Base-by-base conservation (phyloP, 495 filamentous ascomycete species). In the Hypoxylon fuscum region DNA sequence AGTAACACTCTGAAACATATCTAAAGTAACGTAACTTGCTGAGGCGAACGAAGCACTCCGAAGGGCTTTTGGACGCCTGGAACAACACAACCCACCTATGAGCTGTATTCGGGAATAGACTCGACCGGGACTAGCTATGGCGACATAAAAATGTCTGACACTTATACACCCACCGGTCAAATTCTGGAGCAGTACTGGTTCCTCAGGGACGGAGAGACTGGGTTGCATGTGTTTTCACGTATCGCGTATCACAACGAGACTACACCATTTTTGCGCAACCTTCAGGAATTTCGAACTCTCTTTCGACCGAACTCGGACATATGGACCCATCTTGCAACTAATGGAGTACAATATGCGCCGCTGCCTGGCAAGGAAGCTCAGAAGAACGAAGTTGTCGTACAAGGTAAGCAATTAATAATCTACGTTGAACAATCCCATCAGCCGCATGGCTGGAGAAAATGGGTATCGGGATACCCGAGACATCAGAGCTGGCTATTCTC, bases 121-220 rank as follows among this genome's bases (percentile, higher is more conserved):
- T 72, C 74, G 18, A 78, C 75, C 0, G 75, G 76, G 0, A 81
- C 73, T 0, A 48, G 66, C 12, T 83, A 81, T 46, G 81, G 75
- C 6, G 80, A 82, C 2, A 75, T 83, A 23, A 74, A 80, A 34
- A 71, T 85, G 62, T 81, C 72, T 12, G 81, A 85, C 38, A 79
- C 74, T 1, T 84, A 85, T 51, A 76, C 77, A 6, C 74, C 75
- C 0, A 80, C 74, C 2, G 77, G 81, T 5, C 81, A 83, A 50
- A 60, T 75, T 7, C 76, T 86, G 52, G 76, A 85, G 44, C 84
- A 85, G 46, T 83, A 82, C 66, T 85, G 79, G 82, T 84, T 84
- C 48, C 72, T 85, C 11, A 70, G 82, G 12, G 81, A 84, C 29
- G 79, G 78, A 8, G 82, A 85, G 55, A 85, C 83, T 0, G 82